These are phyloP conservation scores for Diospyros lotus DNA, from an alignment of 148 eudicot species.

Conservation along the genomic window DNA sequence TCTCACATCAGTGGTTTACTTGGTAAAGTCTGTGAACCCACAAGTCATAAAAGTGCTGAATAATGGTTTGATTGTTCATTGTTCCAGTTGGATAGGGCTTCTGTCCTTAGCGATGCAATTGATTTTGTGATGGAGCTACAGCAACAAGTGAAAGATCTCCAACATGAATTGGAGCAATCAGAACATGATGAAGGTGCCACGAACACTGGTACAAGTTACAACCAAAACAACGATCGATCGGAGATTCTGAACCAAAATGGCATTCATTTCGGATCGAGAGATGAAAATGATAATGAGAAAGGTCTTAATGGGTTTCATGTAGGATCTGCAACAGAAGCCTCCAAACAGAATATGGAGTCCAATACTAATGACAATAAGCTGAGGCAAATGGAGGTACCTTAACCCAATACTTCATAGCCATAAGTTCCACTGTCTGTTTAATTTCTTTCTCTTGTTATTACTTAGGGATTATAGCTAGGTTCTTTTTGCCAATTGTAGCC, in stretches of 20 bases:
- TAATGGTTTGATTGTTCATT: neutral
- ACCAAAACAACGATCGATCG: slow-evolving; percentile 16
- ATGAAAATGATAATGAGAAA: slow-evolving; percentile 29
- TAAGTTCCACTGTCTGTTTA: too few relatives aligned
- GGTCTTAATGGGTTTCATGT: slow-evolving; percentile 27
- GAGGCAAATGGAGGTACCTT: slow-evolving; percentile 86
- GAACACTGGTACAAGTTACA: slow-evolving; percentile 4
- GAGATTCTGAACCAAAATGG: slow-evolving; percentile 27
- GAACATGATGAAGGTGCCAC: slow-evolving; percentile 53
- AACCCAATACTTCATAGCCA: too few relatives aligned
- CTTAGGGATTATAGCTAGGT: neutral
- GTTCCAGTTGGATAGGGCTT: slow-evolving; percentile 77
- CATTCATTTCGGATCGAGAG: slow-evolving; percentile 21
- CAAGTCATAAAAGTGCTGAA: too few relatives aligned
- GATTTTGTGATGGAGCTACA: slow-evolving; percentile 76
- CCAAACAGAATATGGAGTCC: slow-evolving; percentile 31
- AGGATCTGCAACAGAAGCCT: slow-evolving; percentile 29
- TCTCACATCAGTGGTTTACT: too few relatives aligned
- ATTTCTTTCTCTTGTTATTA: neutral
- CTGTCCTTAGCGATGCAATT: slow-evolving; percentile 91
- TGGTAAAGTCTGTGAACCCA: too few relatives aligned
- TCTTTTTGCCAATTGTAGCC: slow-evolving; percentile 38
- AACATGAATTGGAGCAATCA: slow-evolving; percentile 65
- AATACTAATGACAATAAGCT: slow-evolving; percentile 49
- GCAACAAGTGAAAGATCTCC: slow-evolving; percentile 61